Base-by-base conservation (phyloP, 2,329 filamentous ascomycete genomes). In the Aaosphaeria arxii region DNA sequence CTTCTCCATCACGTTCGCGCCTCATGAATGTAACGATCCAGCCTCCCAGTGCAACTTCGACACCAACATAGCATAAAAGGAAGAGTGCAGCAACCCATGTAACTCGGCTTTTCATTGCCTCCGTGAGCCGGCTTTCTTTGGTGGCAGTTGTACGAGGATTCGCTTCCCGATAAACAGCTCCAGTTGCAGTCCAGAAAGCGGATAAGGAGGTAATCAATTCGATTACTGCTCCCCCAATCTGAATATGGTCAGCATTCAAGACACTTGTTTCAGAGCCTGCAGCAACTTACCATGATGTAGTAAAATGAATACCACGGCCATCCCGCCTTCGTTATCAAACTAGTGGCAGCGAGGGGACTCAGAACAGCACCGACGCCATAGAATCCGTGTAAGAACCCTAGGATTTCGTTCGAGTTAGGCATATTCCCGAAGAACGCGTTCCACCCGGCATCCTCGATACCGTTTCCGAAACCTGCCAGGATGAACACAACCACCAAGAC, bases 11-110 rank as follows among this genome's bases (percentile, higher is more conserved):
- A 88, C 36, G 85, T 69, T 11, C 91, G 81, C 29, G 90, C 84
- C 13, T 81, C 88, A 95, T 95, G 65, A 95, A 95, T 0, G 85
- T 86, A 42, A 89, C 85, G 53, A 95, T 86, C 89, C 89, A 94
- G 11, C 89, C 89, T 13, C 86, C 86, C 2, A 91, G 73, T 1
- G 82, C 83, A 50, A 90, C 86, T 70, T 95, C 90, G 5, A 82
- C 78, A 4, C 90, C 90, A 1, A 92, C 85, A 60, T 95, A 95
- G 6, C 83, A 82, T 4, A 95, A 78, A 9, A 95, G 73, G 64
- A 95, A 95, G 2, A 87, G 50, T 2, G 88, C 79, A 39, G 83
- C 76, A 11, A 89, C 74, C 87, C 88, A 91, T 3, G 86, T 86
- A 3, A 88, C 76, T 11, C 76, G 69, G 2, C 64, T 68, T 35